Evolutionary conservation across 1,284 basidiomycete genomes (phyloP).

Genomic region (Malassezia japonica): DNA sequence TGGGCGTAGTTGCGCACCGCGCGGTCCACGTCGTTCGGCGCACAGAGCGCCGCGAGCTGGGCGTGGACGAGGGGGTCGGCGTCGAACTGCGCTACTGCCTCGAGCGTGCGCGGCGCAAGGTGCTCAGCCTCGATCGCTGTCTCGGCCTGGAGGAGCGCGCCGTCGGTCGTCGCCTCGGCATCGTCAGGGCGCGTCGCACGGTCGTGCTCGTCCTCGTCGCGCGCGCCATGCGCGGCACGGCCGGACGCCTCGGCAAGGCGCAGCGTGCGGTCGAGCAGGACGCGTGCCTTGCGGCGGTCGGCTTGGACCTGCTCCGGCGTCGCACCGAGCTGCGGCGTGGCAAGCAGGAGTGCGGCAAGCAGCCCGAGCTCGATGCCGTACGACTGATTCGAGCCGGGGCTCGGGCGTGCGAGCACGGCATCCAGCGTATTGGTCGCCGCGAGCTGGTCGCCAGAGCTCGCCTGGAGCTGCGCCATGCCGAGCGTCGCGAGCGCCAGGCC

Average conservation of each 20-base stretch:
- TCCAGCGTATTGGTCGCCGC: conserved; percentile 41
- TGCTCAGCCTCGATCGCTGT: conserved; percentile 29
- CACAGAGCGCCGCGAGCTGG: conserved; percentile 8
- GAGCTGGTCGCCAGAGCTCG: conserved; percentile 28
- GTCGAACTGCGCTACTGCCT: conserved; percentile 3
- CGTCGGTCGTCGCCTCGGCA: conserved; percentile 10
- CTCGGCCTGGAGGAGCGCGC: conserved; percentile 17
- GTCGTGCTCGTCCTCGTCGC: conserved; percentile 9
- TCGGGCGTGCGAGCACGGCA: conserved; percentile 22
- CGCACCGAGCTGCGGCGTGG: conserved; percentile 33
- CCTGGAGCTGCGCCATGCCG: conserved; percentile 42
- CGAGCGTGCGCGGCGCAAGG: conserved; percentile 13
- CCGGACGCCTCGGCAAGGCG: conserved; percentile 29
- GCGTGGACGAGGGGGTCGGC: conserved; percentile 11
- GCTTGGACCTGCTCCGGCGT: conserved; percentile 21
- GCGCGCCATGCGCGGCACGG: conserved; percentile 19
- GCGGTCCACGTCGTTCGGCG: conserved; percentile 12
- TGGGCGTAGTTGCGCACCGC: conserved; percentile 24
- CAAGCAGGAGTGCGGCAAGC: conserved; percentile 33
- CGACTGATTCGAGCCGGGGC: conserved; percentile 19
- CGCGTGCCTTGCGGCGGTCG: conserved; percentile 30
- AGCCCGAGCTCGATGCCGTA: conserved; percentile 33
- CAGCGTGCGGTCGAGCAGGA: conserved; percentile 37
- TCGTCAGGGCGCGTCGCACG: conserved; percentile 3
- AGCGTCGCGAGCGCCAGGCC: conserved; percentile 35